Conservation (phyloP, 306 rosid genomes). For the Canavalia ensiformis region DNA sequence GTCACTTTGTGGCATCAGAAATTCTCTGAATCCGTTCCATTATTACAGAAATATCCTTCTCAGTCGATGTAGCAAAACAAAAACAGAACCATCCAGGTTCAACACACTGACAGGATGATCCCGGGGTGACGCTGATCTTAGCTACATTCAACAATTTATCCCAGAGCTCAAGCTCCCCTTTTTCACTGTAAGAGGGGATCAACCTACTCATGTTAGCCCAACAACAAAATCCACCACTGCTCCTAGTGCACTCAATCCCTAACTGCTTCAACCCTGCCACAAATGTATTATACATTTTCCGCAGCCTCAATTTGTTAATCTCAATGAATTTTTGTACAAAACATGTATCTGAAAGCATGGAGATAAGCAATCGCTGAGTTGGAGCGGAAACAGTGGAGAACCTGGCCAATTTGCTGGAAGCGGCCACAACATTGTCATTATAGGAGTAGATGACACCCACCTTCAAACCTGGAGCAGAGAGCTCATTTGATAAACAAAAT, state of each 20-base stretch:
- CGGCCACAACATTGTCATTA: constrained; percentile 78
- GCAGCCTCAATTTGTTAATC: constrained; percentile 60
- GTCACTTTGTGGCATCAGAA: constrained; percentile 61
- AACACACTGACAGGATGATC: constrained; percentile 85
- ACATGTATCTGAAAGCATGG: constrained; percentile 81
- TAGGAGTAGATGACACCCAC: constrained; percentile 81
- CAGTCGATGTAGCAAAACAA: constrained; percentile 73
- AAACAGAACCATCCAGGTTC: constrained; percentile 95
- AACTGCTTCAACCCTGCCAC: constrained; percentile 79
- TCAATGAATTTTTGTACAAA: constrained; percentile 66
- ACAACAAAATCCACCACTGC: constrained; percentile 88
- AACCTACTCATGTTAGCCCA: constrained; percentile 91
- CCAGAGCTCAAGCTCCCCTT: constrained; percentile 97
- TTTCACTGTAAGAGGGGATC: constrained; percentile 76
- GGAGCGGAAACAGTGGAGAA: constrained; percentile 78
- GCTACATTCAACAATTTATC: constrained; percentile 81
- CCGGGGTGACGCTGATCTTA: constrained; percentile 83
- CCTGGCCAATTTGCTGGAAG: constrained; percentile 75
- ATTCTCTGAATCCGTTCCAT: constrained; percentile 79
- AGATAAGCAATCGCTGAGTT: constrained; percentile 73
- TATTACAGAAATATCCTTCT: constrained; percentile 75
- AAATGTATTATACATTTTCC: constrained; percentile 59
- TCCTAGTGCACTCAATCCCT: constrained; percentile 70
- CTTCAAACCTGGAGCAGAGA: constrained; percentile 80
- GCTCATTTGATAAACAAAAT: constrained; percentile 78